Evolutionary conservation across 2,329 filamentous ascomycete genomes (phyloP).

Genomic region (Botrytis paeoniae): DNA sequence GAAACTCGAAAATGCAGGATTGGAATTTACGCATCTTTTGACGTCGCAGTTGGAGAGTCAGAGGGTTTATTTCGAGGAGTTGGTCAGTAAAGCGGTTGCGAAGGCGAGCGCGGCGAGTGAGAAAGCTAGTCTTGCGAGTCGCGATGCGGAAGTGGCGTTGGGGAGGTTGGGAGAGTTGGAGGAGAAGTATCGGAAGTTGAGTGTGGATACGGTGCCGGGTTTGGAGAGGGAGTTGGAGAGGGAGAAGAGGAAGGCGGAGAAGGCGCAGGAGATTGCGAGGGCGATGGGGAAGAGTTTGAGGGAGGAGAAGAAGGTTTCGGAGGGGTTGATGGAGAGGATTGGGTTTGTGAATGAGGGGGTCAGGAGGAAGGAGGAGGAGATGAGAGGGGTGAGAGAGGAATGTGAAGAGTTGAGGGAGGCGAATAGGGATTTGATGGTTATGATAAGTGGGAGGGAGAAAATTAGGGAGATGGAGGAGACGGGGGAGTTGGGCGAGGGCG

Average conservation of each 20-base stretch:
- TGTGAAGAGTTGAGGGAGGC: conserved; percentile 83
- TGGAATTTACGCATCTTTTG: conserved; percentile 92
- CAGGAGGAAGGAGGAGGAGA: conserved; percentile 57
- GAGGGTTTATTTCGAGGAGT: conserved; percentile 88
- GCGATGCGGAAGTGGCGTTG: conserved; percentile 48
- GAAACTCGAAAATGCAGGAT: conserved; percentile 72
- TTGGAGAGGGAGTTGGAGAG: conserved; percentile 73
- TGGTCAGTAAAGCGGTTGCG: conserved; percentile 82
- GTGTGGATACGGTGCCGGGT: conserved; percentile 55
- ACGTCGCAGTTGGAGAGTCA: conserved; percentile 92
- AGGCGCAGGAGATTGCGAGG: conserved; percentile 72
- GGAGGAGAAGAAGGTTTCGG: conserved; percentile 83
- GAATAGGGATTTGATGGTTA: conserved; percentile 84
- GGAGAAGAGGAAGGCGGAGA: conserved; percentile 64
- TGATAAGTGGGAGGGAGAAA: conserved; percentile 80
- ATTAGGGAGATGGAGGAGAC: conserved; percentile 64
- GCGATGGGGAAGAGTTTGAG: conserved; percentile 71
- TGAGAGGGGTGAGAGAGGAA: conserved; percentile 75
- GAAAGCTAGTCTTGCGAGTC: conserved; percentile 60
- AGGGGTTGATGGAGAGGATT: conserved; percentile 79
- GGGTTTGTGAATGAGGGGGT: conserved; percentile 66
- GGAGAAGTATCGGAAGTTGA: conserved; percentile 47
- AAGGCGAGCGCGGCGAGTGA: conserved; percentile 76
- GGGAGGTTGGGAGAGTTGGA: conserved; percentile 53
- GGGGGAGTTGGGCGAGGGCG: conserved; percentile 60